These are phyloP conservation scores for Cubamyces lactineus DNA, from an alignment of 768 basidiomycete species.

Conservation along the genomic window DNA sequence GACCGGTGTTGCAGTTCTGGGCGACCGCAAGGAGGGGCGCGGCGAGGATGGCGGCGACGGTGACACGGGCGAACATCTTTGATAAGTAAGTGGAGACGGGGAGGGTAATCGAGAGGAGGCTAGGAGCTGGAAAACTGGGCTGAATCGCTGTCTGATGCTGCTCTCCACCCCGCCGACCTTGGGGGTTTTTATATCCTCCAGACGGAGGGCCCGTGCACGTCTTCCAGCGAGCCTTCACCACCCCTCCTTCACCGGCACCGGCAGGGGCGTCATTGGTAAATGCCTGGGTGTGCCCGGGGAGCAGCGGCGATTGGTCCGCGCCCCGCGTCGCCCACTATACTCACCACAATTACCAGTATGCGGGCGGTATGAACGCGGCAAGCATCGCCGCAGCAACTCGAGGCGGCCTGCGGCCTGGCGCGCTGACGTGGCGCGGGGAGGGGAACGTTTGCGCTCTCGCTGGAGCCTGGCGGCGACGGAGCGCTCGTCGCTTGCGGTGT, in stretches of 20 bases:
- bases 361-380: no score
- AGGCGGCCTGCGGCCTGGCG: no score
- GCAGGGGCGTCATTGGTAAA: no score
- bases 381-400: no score
- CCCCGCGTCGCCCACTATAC: no score
- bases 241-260: neutral
- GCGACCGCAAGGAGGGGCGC: slow-evolving; percentile 22
- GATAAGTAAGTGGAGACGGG: neutral
- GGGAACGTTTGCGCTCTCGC: no score
- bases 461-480: slow-evolving; percentile 20
- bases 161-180: neutral
- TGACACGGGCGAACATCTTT: slow-evolving; percentile 22
- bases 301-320: no score
- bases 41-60: slow-evolving; percentile 16
- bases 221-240: neutral
- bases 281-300: no score
- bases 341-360: no score
- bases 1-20: slow-evolving; percentile 18
- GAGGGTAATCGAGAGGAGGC: neutral
- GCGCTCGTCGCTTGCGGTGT: slow-evolving; percentile 20
- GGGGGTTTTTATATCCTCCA: neutral
- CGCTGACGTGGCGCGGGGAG: no score
- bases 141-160: neutral
- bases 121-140: neutral
- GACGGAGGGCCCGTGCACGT: neutral